phyloP scores from a whole-genome alignment of 2,329 filamentous ascomycete species.

The Niveomyces coronatus region DNA sequence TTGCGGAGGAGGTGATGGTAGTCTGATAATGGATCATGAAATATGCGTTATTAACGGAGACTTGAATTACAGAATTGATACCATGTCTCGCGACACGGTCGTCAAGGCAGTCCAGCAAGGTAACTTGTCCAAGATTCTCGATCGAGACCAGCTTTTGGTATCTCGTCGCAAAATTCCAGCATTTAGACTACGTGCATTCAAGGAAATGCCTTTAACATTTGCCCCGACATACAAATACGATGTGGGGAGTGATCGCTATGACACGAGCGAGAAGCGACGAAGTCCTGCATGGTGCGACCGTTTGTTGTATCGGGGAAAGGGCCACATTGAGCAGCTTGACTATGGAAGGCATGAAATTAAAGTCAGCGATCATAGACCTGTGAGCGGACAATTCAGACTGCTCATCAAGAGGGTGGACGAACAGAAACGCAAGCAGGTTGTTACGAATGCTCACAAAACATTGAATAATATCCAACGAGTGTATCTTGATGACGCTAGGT shows the following conservation, averaged over 20 bases:
- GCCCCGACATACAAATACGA: conserved; percentile 98
- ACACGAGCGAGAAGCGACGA: conserved; percentile 87
- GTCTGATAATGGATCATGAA: conserved; percentile 92
- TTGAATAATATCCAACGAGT: conserved; percentile 63
- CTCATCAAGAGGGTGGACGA: conserved; percentile 73
- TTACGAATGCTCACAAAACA: conserved; percentile 63
- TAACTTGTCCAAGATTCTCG: conserved; percentile 77
- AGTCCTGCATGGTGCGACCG: conserved; percentile 96
- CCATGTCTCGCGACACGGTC: conserved; percentile 88
- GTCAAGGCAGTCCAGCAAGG: conserved; percentile 72
- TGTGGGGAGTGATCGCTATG: conserved; percentile 87
- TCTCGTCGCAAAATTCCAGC: conserved; percentile 81
- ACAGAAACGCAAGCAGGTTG: conserved; percentile 52
- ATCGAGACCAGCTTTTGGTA: conserved; percentile 86
- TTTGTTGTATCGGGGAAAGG: conserved; percentile 72
- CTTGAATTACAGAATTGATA: conserved; percentile 96
- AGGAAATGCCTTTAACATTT: conserved; percentile 85
- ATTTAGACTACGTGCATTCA: conserved; percentile 80
- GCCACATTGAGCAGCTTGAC: conserved; percentile 75
- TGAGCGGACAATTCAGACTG: conserved; percentile 75
- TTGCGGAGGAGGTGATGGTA: conserved; percentile 85
- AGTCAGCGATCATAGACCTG: conserved; percentile 86
- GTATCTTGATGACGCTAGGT: conserved; percentile 69
- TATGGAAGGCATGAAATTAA: conserved; percentile 84
- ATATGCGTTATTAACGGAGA: conserved; percentile 96